Conservation (phyloP, 768 basidiomycete species). For the Hemileccinum impolitum region DNA sequence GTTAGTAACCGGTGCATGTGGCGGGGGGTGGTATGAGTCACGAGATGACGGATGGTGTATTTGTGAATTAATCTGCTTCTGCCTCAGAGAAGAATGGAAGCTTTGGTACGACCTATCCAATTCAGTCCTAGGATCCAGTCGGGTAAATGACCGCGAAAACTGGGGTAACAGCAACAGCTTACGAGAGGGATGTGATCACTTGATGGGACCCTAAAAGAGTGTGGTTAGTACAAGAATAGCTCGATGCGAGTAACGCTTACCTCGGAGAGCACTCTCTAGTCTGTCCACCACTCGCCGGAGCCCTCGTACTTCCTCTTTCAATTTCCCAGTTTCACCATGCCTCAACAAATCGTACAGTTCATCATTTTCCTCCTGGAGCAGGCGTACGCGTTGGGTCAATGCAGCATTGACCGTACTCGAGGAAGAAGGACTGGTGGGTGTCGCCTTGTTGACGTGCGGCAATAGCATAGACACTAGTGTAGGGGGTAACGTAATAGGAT, state of each 20-base stretch:
- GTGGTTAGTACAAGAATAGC: slow-evolving; percentile 7
- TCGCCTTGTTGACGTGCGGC: slow-evolving; percentile 56
- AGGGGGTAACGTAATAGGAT: slow-evolving; percentile 68
- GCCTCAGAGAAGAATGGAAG: slow-evolving; percentile 45
- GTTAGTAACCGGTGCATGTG: slow-evolving; percentile 32
- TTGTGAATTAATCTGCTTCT: slow-evolving; percentile 32
- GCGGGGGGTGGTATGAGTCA: slow-evolving; percentile 38
- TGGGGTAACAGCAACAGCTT: slow-evolving; percentile 31
- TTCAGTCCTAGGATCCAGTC: slow-evolving; percentile 52
- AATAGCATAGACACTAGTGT: slow-evolving; percentile 64
- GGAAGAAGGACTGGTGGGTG: slow-evolving; percentile 31
- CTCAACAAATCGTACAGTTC: slow-evolving; percentile 77
- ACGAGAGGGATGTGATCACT: slow-evolving; percentile 70
- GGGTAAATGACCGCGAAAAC: slow-evolving; percentile 11
- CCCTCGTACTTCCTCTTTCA: slow-evolving; percentile 78
- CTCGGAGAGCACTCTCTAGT: slow-evolving; percentile 74
- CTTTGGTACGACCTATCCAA: slow-evolving; percentile 73
- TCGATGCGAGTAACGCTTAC: slow-evolving; percentile 36
- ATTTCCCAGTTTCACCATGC: slow-evolving; percentile 69
- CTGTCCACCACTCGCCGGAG: slow-evolving; percentile 64
- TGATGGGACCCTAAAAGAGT: slow-evolving; percentile 65
- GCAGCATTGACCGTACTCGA: slow-evolving; percentile 66
- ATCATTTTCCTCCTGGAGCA: slow-evolving; percentile 85
- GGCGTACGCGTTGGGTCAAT: slow-evolving; percentile 65
- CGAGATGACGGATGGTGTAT: slow-evolving; percentile 40